Evolutionary conservation across 441 rosid species (phyloP).

Genomic region (Breynia disticha): DNA sequence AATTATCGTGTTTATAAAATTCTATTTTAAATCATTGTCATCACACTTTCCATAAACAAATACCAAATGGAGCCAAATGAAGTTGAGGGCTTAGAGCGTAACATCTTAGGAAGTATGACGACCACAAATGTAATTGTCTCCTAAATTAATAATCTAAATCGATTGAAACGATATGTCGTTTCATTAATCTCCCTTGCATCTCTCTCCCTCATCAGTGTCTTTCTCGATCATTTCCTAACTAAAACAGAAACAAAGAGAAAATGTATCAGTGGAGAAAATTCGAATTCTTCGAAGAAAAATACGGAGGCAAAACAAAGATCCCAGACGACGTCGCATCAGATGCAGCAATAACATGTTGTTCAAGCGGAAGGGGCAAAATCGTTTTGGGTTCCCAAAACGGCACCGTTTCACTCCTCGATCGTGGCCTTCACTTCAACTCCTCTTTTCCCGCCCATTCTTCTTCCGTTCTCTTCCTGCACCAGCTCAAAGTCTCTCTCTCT

Average conservation of each 20-base stretch:
- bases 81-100: no score
- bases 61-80: no score
- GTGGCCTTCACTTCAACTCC: slow-evolving; percentile 83
- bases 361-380: slow-evolving; percentile 91
- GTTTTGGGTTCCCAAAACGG: slow-evolving; percentile 87
- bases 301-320: slow-evolving; percentile 58
- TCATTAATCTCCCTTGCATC: no score
- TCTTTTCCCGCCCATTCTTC: slow-evolving; percentile 78
- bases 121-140: no score
- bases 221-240: no score
- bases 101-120: no score
- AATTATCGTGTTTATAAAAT: no score
- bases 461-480: slow-evolving; percentile 77
- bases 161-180: no score
- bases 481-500: slow-evolving; percentile 55
- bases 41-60: no score
- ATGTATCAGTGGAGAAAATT: slow-evolving; percentile 98
- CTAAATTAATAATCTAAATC: no score
- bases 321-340: slow-evolving; percentile 66
- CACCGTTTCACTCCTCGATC: slow-evolving; percentile 73
- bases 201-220: no score
- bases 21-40: no score
- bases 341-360: slow-evolving; percentile 72
- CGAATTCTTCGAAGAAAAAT: slow-evolving; percentile 97
- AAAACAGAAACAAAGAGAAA: not conserved